Evolutionary conservation across 805 yeast genomes (phyloP).

Genomic region (Jamesozyma spencerorum): DNA sequence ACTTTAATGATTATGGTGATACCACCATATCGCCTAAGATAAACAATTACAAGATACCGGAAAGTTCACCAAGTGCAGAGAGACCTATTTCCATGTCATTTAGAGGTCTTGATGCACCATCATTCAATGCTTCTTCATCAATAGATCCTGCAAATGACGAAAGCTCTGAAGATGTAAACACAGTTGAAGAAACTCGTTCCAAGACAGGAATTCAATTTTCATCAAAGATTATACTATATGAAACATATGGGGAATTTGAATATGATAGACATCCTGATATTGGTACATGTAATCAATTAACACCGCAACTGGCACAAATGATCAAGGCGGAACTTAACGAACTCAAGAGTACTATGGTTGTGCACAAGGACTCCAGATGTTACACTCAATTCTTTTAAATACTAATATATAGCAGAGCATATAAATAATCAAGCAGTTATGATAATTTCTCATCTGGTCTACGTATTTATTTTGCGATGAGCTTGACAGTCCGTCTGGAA

Average conservation of each 20-base stretch:
- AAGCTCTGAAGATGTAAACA: neutral
- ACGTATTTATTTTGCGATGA: too few relatives aligned
- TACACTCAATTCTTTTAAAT: conserved; percentile 71
- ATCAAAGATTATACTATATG: conserved; percentile 72
- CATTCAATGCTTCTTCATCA: conserved; percentile 33
- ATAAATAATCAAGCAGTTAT: too few relatives aligned
- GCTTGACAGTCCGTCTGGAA: too few relatives aligned
- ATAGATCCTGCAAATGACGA: neutral
- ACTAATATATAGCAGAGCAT: neutral
- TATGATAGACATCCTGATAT: conserved; percentile 90
- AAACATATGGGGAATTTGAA: conserved; percentile 72
- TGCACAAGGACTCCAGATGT: conserved; percentile 70
- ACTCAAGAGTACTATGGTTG: conserved; percentile 69
- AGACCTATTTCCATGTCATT: conserved; percentile 44
- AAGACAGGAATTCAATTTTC: conserved; percentile 43
- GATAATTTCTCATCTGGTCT: too few relatives aligned
- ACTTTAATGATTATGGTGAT: conserved; percentile 15
- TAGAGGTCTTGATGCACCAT: conserved; percentile 53
- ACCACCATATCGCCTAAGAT: neutral
- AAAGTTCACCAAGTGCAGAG: conserved; percentile 1
- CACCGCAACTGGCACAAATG: conserved; percentile 77
- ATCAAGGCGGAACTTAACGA: conserved; percentile 79
- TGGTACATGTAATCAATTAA: conserved; percentile 85
- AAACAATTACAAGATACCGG: conserved; percentile 1
- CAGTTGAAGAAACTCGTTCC: neutral